Evolutionary conservation across 2,329 filamentous ascomycete species (phyloP), one percentile per base, ranked within the genome.

Genomic region (Claviceps fusiformis): DNA sequence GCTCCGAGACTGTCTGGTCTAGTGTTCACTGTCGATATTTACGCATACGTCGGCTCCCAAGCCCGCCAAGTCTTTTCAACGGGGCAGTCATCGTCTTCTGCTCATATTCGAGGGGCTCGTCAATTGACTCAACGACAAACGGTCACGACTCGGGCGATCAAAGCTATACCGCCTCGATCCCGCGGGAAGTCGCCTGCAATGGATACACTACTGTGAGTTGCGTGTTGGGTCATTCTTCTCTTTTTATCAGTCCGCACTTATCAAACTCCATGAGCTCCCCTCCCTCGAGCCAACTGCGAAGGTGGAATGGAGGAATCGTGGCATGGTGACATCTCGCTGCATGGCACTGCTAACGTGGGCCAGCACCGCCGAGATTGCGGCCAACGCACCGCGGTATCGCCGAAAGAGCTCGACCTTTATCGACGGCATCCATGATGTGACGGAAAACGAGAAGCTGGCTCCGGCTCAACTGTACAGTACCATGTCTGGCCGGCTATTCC

Each of bases 391-490:
- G 56, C 85, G 87, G 62, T 95, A 95, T 68, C 85, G 91, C 60
- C 86, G 93, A 64, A 88, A 89, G 72, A 96, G 92, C 63, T 96
- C 90, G 62, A 96, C 91, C 43, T 95, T 95, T 69, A 91, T 96
- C 64, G 93, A 97, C 76, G 92, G 89, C 61, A 96, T 97, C 64
- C 92, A 97, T 72, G 92, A 97, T 75, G 78, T 95, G 54, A 83
- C 88, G 9, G 86, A 91, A 67, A 89, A 89, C 64, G 72, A 75
- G 59, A 76, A 92, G 62, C 82, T 95, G 80, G 93, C 93, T 5
- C 93, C 93, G 35, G 93, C 93, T 62, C 93, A 98, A 73, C 79
- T 98, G 49, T 98, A 98, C 75, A 96, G 90, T 70, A 98, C 93
- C 54, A 95, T 97, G 79, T 97, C 92, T 50, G 93, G 93, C 51